A percentile compares a stretch with the other conserved stretches of the same genome.
Conservation (phyloP, 73 alveolate species). For the Paramecium pentaurelia region DNA sequence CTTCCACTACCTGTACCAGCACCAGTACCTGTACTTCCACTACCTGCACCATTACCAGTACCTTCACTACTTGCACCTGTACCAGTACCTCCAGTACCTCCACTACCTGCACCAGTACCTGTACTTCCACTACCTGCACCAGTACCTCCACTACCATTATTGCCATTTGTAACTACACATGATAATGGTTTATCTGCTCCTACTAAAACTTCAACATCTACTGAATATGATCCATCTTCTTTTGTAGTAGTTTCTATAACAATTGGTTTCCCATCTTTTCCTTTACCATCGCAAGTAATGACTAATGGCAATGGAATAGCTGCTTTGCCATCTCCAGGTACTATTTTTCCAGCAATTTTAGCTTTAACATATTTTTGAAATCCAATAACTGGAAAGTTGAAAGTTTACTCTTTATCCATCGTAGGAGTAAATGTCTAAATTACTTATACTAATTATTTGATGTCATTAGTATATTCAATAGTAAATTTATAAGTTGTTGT, state of each 20-base stretch:
- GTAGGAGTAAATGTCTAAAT: not conserved
- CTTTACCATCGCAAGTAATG: not conserved
- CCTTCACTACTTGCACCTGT: not conserved
- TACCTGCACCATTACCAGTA: not conserved
- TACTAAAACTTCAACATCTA: not conserved
- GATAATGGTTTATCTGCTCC: constrained; percentile 20
- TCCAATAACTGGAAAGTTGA: not conserved
- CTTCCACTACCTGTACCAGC: not conserved
- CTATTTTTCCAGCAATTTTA: not conserved
- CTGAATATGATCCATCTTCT: not conserved
- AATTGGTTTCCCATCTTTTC: constrained; percentile 43
- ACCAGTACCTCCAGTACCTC: not conserved
- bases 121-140: not conserved
- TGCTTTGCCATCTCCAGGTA: not conserved
- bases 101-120: not conserved
- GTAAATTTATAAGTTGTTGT: not conserved
- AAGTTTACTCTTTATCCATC: not conserved
- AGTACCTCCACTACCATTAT: not conserved
- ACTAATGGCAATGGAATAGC: not conserved
- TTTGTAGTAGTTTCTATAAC: not conserved
- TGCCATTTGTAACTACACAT: constrained; percentile 8
- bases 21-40: not conserved
- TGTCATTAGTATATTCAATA: not conserved
- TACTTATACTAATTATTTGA: not conserved
- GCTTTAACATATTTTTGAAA: constrained; percentile 11